A percentile compares a stretch with the other conserved stretches of the same genome.
phyloP scores from a whole-genome alignment of 495 filamentous ascomycete species.

The Penicillium dipodomyicola region DNA sequence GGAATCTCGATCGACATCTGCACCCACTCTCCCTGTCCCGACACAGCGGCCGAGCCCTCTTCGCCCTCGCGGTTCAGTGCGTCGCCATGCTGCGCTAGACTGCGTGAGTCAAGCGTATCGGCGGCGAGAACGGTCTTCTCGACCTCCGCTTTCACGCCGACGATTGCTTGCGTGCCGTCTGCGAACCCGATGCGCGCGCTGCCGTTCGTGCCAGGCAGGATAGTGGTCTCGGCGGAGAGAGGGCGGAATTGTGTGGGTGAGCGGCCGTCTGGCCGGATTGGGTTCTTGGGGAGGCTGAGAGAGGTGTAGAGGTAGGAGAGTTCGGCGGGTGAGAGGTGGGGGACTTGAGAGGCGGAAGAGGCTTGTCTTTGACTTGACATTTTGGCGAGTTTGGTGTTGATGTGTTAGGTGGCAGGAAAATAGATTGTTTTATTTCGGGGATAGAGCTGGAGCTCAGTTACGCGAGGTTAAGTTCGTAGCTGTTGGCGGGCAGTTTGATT shows the following conservation, averaged over 20 bases:
- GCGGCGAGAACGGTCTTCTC: constrained; percentile 57
- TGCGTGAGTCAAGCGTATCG: constrained; percentile 32
- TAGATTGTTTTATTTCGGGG: background rate
- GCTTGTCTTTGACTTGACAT: constrained; percentile 47
- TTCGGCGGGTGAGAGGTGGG: constrained; percentile 86
- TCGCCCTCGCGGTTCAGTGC: constrained; percentile 29
- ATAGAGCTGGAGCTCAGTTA: background rate
- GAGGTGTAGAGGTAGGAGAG: constrained; percentile 93
- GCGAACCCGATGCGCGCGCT: constrained; percentile 91
- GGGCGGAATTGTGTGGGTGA: constrained; percentile 83
- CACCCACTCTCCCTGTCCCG: constrained; percentile 61
- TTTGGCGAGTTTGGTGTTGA: constrained; percentile 1
- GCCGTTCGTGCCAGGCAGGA: constrained; percentile 86
- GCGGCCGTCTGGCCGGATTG: constrained; percentile 87
- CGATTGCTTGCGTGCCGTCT: constrained; percentile 92
- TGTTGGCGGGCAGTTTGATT: constrained; percentile 5
- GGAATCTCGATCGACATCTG: constrained; percentile 84
- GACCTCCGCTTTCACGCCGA: constrained; percentile 91
- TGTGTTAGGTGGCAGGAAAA: background rate
- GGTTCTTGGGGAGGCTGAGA: constrained; percentile 66
- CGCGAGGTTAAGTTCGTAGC: constrained; percentile 1
- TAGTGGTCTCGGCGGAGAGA: constrained; percentile 80
- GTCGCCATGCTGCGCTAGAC: constrained; percentile 30
- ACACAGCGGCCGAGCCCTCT: constrained; percentile 31
- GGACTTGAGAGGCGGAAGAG: constrained; percentile 46